phyloP scores from a whole-genome alignment of 2,329 filamentous ascomycete species.

The Fonsecaea pugnacius region DNA sequence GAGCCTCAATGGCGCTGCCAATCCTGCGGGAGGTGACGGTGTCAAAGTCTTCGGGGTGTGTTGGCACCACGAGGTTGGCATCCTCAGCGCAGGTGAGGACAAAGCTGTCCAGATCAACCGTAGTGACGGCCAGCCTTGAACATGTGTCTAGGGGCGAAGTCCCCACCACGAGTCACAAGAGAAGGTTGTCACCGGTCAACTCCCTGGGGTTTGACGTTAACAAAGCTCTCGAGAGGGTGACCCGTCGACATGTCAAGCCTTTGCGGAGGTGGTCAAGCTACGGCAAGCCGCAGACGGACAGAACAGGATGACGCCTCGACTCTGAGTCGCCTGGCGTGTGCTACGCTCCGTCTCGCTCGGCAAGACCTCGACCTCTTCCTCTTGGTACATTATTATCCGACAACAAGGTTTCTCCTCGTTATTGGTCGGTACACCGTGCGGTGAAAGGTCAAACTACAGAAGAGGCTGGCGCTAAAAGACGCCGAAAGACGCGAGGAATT shows the following conservation, averaged over 20 bases:
- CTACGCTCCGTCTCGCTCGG: background rate
- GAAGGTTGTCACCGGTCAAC: background rate
- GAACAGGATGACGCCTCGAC: background rate
- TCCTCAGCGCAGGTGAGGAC: conserved; percentile 90
- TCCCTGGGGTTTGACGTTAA: background rate
- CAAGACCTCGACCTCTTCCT: background rate
- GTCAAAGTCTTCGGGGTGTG: conserved; percentile 86
- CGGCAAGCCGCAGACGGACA: conserved; percentile 11
- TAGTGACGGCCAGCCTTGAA: conserved; percentile 31
- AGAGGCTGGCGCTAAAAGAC: background rate
- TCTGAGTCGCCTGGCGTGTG: conserved; percentile 12
- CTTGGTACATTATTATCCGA: conserved; percentile 4
- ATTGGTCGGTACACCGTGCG: background rate
- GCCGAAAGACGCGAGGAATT: background rate
- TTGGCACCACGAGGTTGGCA: conserved; percentile 85
- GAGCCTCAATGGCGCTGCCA: conserved; percentile 67
- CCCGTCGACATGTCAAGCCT: conserved; percentile 13
- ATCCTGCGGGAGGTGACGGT: conserved; percentile 74
- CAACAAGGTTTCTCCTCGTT: background rate
- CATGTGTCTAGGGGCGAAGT: background rate
- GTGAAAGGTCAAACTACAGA: background rate
- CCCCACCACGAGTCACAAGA: background rate
- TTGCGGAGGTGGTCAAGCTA: conserved; percentile 12
- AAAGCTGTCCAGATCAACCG: conserved; percentile 92
- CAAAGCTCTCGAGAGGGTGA: conserved; percentile 4